Evolutionary conservation across 2,329 filamentous ascomycete species (phyloP), one percentile per base, ranked within the genome.

Genomic region (Fusarium multiceps): DNA sequence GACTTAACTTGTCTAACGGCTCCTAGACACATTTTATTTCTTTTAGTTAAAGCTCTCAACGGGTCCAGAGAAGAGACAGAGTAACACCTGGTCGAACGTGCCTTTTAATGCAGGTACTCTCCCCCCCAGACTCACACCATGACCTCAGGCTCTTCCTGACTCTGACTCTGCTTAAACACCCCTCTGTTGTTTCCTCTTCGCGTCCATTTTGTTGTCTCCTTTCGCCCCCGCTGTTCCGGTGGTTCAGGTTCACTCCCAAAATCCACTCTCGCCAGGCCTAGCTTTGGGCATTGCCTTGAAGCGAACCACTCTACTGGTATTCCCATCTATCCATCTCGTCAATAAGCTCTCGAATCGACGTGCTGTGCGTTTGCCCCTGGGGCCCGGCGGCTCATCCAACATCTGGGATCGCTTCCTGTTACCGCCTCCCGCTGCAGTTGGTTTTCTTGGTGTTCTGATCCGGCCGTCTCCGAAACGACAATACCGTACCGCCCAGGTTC

Each of bases 61-160:
- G 63, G 69, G 32, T 55, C 59, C 62, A 55, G 62, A 55, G 59
- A 65, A 65, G 45, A 61, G 68, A 51, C 47, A 57, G 42, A 40
- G 58, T 47, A 55, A 41, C 32, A 53, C 65, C 61, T 63, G 59
- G 66, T 55, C 66, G 55, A 55, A 66, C 58, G 59, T 73, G 66
- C 72, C 72, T 74, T 76, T 76, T 74, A 73, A 72, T 75, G 74
- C 73, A 76, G 72, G 66, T 74, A 72, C 72, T 75, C 60, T 75
- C 73, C 74, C 71, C 69, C 69, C 69, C 69, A 74, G 69, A 69
- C 71, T 63, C 43, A 72, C 73, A 72, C 73, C 73, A 75, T 72
- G 68, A 65, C 68, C 65, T 74, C 65, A 62, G 48, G 67, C 65
- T 74, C 66, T 75, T 74, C 65, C 61, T 72, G 71, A 69, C 67